Base-by-base conservation (phyloP, 2,329 filamentous ascomycete genomes). In the Kalmusia sp. region DNA sequence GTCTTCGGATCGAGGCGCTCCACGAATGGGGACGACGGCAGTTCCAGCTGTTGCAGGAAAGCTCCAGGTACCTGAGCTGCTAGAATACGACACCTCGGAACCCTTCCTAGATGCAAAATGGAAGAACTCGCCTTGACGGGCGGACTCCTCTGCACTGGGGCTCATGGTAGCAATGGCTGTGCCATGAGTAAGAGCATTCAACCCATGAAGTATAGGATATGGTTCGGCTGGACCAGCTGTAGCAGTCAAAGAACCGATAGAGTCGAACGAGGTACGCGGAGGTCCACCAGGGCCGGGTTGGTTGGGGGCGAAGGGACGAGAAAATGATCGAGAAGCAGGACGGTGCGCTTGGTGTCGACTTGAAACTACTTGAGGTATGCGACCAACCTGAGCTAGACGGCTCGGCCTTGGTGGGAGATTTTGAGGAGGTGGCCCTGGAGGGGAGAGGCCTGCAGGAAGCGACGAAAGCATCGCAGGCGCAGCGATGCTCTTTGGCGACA, bases 361-460 rank as follows among this genome's bases (percentile, higher is more conserved):
- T 39, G 86, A 91, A 25, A 93, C 81, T 3, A 96, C 91, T 64
- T 87, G 87, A 7, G 93, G 93, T 46, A 96, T 96, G 14, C 93
- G 86, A 7, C 92, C 93, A 40, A 96, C 87, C 62, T 93, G 91
- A 24, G 87, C 86, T 15, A 96, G 78, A 51, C 92, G 84, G 67
- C 86, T 90, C 8, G 84, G 84, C 8, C 76, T 77, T 31, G 75
- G 74, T 17, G 74, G 65, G 17, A 69, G 66, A 40, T 55, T 64
- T 8, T 57, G 38, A n/a, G 71, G 62, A 6, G 64, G 62, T 17
- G 62, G 59, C 4, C 57, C 58, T 51, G 58, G 70, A 43, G 66
- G 64, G 2, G 74, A 53, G 12, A 63, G 38, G n/a, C 35, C 38
- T 15, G 27, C 19, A 4, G 62, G 48, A 7, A 30, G 15, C 35